phyloP scores from a whole-genome alignment of 23 red algal genomes.

The Pyropia haitanensis region DNA sequence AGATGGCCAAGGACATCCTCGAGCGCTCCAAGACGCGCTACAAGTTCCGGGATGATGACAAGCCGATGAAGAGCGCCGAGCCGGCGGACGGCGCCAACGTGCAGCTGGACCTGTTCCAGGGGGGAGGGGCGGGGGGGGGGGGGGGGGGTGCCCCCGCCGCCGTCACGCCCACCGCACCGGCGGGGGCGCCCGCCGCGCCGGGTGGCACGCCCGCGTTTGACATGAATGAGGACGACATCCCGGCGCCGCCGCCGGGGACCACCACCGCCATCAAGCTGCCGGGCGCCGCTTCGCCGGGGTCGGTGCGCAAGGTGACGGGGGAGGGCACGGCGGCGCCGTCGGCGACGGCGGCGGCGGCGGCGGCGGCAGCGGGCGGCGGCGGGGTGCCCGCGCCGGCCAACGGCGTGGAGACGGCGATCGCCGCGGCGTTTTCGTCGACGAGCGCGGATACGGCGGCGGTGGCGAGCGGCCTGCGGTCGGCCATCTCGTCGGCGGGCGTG shows the following conservation, averaged over 20 bases:
- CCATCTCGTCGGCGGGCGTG: constrained; percentile 14
- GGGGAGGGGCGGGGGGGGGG: background rate
- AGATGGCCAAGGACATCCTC: constrained; percentile 2
- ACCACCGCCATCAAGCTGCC: constrained; percentile 20
- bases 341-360: background rate
- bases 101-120: constrained; percentile 33
- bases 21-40: constrained; percentile 9
- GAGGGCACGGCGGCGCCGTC: background rate
- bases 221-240: constrained; percentile 18
- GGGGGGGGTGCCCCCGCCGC: background rate
- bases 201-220: too few relatives aligned
- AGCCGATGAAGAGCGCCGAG: background rate
- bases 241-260: constrained; percentile 9
- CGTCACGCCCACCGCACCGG: too few relatives aligned
- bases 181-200: too few relatives aligned
- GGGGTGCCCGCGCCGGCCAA: constrained; percentile 1
- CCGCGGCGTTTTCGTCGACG: constrained; percentile 1
- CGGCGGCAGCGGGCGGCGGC: background rate
- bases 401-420: background rate
- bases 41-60: constrained; percentile 24
- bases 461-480: too few relatives aligned
- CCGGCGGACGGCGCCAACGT: constrained; percentile 27
- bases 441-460: too few relatives aligned
- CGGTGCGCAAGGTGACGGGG: background rate
- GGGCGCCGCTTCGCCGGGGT: background rate